Base-by-base conservation (phyloP, 1,284 basidiomycete genomes). In the Blastosporella zonata region DNA sequence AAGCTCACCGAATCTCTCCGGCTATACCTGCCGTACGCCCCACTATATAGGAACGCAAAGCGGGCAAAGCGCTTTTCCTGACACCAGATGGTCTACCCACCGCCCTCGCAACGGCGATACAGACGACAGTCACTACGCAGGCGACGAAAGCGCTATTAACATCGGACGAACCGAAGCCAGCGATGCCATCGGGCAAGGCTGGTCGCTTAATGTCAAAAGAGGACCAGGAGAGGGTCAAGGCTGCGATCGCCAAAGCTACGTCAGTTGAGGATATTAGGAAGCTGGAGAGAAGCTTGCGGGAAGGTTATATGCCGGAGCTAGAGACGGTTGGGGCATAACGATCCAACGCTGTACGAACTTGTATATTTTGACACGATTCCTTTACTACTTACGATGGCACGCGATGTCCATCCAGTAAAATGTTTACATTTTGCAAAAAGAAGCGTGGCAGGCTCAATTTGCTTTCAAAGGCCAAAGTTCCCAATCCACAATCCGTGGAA, bases 191-290 rank as follows among this genome's bases (percentile, higher is more conserved):
- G 48, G 77, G 76, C 12, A 88, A 82, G 59, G 87, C 88, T 2
- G 87, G 93, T 6, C 79, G 93, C 43, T 70, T 95, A 59, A 89
- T 98, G 84, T 93, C 92, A 15, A 88, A 89, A 56, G 92, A 96
- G 60, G 95, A 98, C 64, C 89, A 90, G 63, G 86, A 90, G 61
- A 83, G 86, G 59, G 90, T 98, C 55, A 88, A 88, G 64, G 84
- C 87, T 52, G 93, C 95, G 13, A 94, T 98, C 61, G 90, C 90
- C 54, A 83, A 84, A 54, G 96, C 95, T 23, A 87, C 85, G 43
- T 95, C 90, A 38, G 82, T 93, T 50, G 96, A 97, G 60, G 93
- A 97, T 70, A 86, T 97, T 58, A 80, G 89, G 65, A 80, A 82
- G 63, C 68, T 97, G 59, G 92, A 97, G 70, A 81, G 91, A 68